These are phyloP conservation scores for Mycena olivaceomarginata DNA, from an alignment of 768 basidiomycete species.

Conservation along the genomic window DNA sequence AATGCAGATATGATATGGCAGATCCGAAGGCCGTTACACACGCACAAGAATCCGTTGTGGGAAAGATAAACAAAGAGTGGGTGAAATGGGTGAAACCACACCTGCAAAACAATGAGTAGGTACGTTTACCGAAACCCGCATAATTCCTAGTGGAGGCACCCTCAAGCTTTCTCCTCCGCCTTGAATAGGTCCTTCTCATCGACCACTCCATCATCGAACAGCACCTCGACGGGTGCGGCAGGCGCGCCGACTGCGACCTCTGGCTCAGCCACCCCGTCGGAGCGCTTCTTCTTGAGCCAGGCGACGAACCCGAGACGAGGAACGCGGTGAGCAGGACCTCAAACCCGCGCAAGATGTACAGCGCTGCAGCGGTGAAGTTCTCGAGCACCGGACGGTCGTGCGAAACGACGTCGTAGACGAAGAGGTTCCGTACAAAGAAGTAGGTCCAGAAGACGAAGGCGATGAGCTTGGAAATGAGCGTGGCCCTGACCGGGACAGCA, in stretches of 20 bases:
- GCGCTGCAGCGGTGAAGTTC: neutral
- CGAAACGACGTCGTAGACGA: neutral
- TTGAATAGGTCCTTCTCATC: neutral
- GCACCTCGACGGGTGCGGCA: neutral
- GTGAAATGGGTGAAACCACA: neutral
- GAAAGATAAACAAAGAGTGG: neutral
- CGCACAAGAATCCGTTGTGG: neutral
- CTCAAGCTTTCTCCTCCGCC: neutral
- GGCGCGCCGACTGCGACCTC: neutral
- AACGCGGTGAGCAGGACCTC: neutral
- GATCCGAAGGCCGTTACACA: neutral
- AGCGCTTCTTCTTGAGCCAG: conserved; percentile 2
- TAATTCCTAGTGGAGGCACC: neutral
- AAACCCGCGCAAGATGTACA: conserved; percentile 10
- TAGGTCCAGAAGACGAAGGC: neutral
- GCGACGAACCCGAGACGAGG: neutral
- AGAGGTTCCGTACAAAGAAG: neutral
- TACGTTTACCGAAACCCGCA: neutral
- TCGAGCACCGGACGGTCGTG: conserved; percentile 1
- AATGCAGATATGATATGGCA: conserved; percentile 3
- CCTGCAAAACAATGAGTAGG: neutral
- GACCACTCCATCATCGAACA: conserved; percentile 1
- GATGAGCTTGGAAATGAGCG: neutral
- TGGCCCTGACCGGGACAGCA: neutral
- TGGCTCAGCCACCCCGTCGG: neutral